Evolutionary conservation across 257 asterid species (phyloP), one percentile per base, ranked within the genome.

Genomic region (Cinchona pubescens): DNA sequence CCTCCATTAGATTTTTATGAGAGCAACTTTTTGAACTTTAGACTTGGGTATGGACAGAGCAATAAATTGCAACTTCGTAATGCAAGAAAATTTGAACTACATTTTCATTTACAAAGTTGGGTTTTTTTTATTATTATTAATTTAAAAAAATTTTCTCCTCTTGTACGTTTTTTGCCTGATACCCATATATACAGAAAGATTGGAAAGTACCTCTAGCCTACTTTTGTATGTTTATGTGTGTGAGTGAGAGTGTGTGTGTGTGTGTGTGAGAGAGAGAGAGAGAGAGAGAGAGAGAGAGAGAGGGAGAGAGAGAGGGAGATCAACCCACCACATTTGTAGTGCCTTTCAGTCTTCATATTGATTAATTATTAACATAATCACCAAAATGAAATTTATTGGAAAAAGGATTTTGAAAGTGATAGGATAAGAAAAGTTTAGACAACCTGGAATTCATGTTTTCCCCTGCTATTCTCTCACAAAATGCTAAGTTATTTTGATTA

Each of bases 251-350:
- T 46, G 18, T 46, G 21, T 46, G 53, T 46, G 55, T 48, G 55
- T 48, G 55, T 14, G 5, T 48, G 55, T 48, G 55, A 18, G 49
- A 37, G 51, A 66, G 51, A 66, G 71, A 38, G 71, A 66, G 71
- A 38, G 71, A 66, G 69, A 65, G 38, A 25, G 16, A 0, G 71
- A 66, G 69, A 65, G 38, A 25, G 16, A 0, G 55, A 18, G 49
- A 37, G 51, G 38, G 51, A 66, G 71, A 38, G 71, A 66, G 71
- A 38, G 71, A 66, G 69, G 37, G 38, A 25, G 16, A 0, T n/a
- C n/a, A n/a, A n/a, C 53, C 55, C 6, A 3, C 30, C 40, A 30
- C 37, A 18, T 61, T 63, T 63, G 45, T 34, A 32, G 8, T 63
- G 9, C 19, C 23, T 2, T 48, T 48, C n/a, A n/a, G n/a, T n/a